A percentile compares a stretch with the other conserved stretches of the same genome.
Evolutionary conservation across 305 asterid genomes (phyloP).

Genomic region (Fraxinus ornus): DNA sequence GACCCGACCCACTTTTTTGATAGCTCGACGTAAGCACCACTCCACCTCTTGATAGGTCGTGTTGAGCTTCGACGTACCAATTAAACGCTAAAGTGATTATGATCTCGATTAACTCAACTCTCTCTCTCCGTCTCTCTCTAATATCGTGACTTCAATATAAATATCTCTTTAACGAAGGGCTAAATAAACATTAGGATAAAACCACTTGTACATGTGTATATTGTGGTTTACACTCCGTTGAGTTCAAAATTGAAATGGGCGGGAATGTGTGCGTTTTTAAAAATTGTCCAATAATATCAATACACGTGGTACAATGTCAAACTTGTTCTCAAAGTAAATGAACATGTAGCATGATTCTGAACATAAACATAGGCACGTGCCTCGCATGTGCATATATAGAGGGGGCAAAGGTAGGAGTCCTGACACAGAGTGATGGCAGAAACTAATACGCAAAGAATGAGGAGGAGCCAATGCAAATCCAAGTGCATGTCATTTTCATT

Average conservation of each 20-base stretch:
- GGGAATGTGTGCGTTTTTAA: no score
- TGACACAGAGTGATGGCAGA: background rate
- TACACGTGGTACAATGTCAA: no score
- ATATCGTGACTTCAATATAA: background rate
- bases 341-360: no score
- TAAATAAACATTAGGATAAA: no score
- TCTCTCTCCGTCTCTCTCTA: background rate
- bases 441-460: constrained; percentile 15
- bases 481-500: constrained; percentile 12
- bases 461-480: background rate
- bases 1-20: background rate
- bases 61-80: background rate
- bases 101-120: background rate
- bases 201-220: no score
- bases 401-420: background rate
- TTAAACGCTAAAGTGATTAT: background rate
- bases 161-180: background rate
- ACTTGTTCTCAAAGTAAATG: no score
- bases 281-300: no score
- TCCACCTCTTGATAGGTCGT: background rate
- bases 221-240: no score
- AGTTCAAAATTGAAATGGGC: no score
- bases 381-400: background rate
- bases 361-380: background rate
- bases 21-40: background rate